A percentile compares a stretch with the other conserved stretches of the same genome.
Conservation (phyloP, 2,329 filamentous ascomycete species). For the Cladorrhinum sp. region DNA sequence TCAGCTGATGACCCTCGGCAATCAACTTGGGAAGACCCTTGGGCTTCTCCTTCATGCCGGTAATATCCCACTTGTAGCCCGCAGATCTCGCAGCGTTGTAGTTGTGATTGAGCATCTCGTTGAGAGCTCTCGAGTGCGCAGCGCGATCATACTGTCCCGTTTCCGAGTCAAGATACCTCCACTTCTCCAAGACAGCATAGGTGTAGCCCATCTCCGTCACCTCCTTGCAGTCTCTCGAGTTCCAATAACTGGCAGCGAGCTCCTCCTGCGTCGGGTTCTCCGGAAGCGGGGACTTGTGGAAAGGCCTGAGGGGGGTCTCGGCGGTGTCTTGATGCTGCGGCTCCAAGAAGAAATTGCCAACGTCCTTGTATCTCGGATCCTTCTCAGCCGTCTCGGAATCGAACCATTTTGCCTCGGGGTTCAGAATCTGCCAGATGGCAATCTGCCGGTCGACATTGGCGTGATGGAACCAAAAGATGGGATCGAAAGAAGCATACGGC, state of each 20-base stretch:
- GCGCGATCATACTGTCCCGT: neutral
- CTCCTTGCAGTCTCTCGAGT: constrained; percentile 1
- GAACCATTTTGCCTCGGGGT: constrained; percentile 5
- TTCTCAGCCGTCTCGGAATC: neutral
- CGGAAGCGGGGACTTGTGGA: neutral
- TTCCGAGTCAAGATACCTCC: neutral
- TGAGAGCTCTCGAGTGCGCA: neutral
- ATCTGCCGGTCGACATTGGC: constrained; percentile 11
- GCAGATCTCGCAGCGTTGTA: neutral
- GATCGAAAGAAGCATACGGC: constrained; percentile 8
- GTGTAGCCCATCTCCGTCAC: neutral
- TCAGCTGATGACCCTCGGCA: neutral
- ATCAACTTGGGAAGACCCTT: neutral
- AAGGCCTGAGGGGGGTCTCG: neutral
- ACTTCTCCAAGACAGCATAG: constrained; percentile 5
- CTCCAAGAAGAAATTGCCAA: neutral
- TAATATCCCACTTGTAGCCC: neutral
- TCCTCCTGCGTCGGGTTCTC: neutral
- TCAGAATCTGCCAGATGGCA: constrained; percentile 10
- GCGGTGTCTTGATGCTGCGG: neutral
- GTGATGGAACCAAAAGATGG: constrained; percentile 14
- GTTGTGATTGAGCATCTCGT: neutral
- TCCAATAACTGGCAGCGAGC: neutral
- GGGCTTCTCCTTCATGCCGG: neutral
- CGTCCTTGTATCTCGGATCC: neutral